phyloP scores from a whole-genome alignment of 2,329 filamentous ascomycete genomes.

The Alternaria metachromatica region DNA sequence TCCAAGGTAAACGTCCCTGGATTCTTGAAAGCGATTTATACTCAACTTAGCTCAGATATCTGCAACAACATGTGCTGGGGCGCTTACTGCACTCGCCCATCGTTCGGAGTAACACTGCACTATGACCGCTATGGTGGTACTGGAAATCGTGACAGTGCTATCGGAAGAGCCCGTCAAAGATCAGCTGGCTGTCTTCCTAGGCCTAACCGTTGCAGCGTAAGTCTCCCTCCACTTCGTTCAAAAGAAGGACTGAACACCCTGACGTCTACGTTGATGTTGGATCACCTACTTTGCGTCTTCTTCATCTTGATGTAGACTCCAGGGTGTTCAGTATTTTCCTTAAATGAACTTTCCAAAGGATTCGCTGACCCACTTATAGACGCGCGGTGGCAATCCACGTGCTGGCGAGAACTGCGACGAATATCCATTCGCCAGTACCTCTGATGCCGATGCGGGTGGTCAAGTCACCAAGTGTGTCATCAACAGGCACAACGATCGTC shows the following conservation, averaged over 20 bases:
- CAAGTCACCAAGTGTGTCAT: neutral
- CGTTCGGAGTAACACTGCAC: neutral
- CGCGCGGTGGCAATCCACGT: neutral
- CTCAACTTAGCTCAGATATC: neutral
- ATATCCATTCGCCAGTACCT: neutral
- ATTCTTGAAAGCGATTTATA: neutral
- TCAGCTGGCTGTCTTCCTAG: neutral
- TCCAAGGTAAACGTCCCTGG: neutral
- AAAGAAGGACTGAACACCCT: neutral
- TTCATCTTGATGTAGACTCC: neutral
- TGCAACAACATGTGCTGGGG: constrained; percentile 5
- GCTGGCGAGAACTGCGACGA: constrained; percentile 1
- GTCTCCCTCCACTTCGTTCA: neutral
- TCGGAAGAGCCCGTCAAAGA: neutral
- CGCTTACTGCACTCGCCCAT: constrained; percentile 1
- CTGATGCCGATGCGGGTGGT: neutral
- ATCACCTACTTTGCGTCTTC: neutral
- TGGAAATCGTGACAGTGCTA: neutral
- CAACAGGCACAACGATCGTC: neutral
- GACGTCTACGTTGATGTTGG: neutral
- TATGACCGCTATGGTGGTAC: neutral
- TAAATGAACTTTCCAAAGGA: neutral
- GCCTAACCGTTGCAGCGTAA: neutral
- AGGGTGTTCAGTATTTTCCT: neutral
- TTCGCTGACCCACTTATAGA: neutral